Evolutionary conservation across 257 asterid genomes (phyloP).

Genomic region (Solanum neorickii): DNA sequence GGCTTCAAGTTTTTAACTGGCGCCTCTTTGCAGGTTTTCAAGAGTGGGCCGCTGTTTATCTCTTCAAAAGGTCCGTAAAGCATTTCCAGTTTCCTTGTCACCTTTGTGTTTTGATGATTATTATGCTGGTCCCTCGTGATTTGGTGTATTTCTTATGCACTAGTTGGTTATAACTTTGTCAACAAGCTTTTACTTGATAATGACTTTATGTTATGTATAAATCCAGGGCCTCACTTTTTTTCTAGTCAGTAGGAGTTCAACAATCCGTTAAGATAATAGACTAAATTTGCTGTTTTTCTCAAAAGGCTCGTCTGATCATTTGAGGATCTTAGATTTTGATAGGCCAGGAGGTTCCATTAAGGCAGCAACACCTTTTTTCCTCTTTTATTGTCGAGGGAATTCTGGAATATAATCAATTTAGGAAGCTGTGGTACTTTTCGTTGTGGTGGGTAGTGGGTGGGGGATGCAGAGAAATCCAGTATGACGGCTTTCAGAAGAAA

Average conservation of each 20-base stretch:
- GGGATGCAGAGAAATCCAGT: neutral
- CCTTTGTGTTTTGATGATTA: neutral
- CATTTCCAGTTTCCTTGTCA: neutral
- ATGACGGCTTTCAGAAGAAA: neutral
- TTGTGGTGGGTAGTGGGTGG: neutral
- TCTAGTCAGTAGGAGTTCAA: neutral
- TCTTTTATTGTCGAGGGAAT: neutral
- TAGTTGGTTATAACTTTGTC: neutral
- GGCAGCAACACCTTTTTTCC: neutral
- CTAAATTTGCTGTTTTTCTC: neutral
- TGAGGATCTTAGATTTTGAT: neutral
- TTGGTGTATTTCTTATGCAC: neutral
- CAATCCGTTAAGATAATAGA: neutral
- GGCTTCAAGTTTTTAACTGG: neutral
- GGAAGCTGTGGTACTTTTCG: neutral
- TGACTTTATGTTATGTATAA: neutral
- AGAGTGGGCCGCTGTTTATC: conserved; percentile 94
- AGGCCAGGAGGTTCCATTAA: neutral
- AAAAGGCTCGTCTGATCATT: neutral
- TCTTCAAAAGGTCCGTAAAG: conserved; percentile 78
- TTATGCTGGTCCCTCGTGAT: neutral
- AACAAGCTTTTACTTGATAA: neutral
- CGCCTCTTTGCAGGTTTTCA: conserved; percentile 68
- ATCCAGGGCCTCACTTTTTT: neutral
- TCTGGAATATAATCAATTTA: neutral